Base-by-base conservation (phyloP, 139 green algal genomes). In the Coccomyxa sp. region DNA sequence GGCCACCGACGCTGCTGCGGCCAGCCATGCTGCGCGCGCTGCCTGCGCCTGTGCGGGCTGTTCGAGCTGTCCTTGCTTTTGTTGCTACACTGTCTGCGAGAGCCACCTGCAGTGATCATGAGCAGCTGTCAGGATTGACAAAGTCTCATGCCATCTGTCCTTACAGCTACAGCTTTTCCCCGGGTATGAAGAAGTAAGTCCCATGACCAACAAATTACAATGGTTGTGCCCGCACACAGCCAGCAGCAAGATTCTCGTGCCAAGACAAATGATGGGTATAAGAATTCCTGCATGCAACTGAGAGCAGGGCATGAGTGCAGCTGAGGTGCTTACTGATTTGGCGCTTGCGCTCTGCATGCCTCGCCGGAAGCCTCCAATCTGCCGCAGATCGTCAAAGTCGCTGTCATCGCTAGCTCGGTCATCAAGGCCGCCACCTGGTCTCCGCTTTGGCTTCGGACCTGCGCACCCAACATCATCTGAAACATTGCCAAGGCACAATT, bases 361-460 rank as follows among this genome's bases (percentile, higher is more conserved):
- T 18, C 31, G 76, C 12, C 35, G 44, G 55, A 44, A 38, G 18
- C 78, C 77, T 38, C 55, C 71, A 33, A 79, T 77, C 29, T 72
- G 38, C 14, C 75, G 73, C 76, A 95, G 78, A 44, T 94, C 91
- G 44, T 95, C 91, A 79, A 92, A 90, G 76, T 95, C 91, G 2
- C 78, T 88, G 78, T 93, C 91, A 33, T 92, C 87, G 7, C 41
- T 81, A 24, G 81, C 82, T 24, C 44, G 14, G 31, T 39, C 44
- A 50, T 82, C 79, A 31, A 81, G 31, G 33, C 74, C 69, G 6
- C 44, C 40, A 37, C 73, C 78, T 74, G 75, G 55, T 71, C 77
- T 75, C 35, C 83, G 74, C 71, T 86, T 81, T n/a, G 54, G 77
- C 78, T 90, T 94, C 34, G 55, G 38, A 27, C 72, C 74, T 3